Evolutionary conservation across 108 stramenopile species (phyloP).

Genomic region (Discostella pseudostelligera): DNA sequence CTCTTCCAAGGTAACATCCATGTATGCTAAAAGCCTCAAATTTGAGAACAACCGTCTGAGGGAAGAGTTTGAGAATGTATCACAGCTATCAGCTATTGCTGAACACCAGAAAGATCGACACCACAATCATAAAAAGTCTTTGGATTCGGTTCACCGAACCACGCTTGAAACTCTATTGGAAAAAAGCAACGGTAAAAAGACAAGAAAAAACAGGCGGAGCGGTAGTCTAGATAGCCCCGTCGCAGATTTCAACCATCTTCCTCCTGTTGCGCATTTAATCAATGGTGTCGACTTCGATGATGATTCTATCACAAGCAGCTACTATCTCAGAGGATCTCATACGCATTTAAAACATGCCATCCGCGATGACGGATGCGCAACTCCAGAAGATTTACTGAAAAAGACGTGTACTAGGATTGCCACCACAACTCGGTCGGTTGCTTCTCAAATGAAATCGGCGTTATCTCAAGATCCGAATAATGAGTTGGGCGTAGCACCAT

Average conservation of each 20-base stretch:
- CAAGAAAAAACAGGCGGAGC: neutral
- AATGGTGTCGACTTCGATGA: slow-evolving; percentile 41
- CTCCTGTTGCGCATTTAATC: slow-evolving; percentile 14
- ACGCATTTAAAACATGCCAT: neutral
- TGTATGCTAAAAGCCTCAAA: slow-evolving; percentile 17
- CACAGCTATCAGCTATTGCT: slow-evolving; percentile 7
- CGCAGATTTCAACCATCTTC: slow-evolving; percentile 7
- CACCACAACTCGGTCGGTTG: slow-evolving; percentile 8
- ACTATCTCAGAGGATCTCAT: slow-evolving; percentile 3
- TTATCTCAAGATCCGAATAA: slow-evolving; percentile 5
- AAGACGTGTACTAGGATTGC: slow-evolving; percentile 12
- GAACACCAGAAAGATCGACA: neutral
- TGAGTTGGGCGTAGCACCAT: neutral
- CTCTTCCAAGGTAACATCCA: slow-evolving; percentile 15
- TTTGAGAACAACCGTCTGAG: slow-evolving; percentile 17
- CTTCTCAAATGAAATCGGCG: slow-evolving; percentile 5
- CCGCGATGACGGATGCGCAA: neutral
- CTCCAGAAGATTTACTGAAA: slow-evolving; percentile 1
- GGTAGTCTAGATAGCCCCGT: neutral
- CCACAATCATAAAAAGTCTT: neutral
- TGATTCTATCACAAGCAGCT: slow-evolving; percentile 28
- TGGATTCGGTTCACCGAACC: neutral
- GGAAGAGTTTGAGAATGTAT: neutral
- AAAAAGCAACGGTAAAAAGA: neutral
- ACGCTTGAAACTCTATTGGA: slow-evolving; percentile 4